Base-by-base conservation (phyloP, 176 grass and related monocot species). In the Oryza meridionalis region DNA sequence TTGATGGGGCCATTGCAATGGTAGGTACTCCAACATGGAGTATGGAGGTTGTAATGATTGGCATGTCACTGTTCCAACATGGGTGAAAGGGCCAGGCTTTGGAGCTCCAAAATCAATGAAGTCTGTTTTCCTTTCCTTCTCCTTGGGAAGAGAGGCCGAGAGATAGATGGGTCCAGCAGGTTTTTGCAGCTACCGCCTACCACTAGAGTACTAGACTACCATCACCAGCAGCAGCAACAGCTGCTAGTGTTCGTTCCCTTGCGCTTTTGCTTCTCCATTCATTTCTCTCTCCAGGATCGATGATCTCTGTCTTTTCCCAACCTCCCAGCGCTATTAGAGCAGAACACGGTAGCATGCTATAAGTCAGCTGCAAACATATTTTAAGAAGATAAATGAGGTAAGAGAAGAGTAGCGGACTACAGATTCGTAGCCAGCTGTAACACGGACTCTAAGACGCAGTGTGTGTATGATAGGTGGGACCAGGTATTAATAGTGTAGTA, bases 1-100 rank as follows among this genome's bases (percentile, higher is more conserved):
- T n/a, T 49, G 46, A 33, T 2, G 16, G 51, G 64, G 50, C 70
- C 70, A 31, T 16, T 31, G 70, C 31, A 81, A 70, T 51, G 77
- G 76, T 85, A 69, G 71, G 82, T 63, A 31, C 29, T 31, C 2
- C 29, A 31, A 31, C 29, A 3, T 31, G 29, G 29, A 31, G 29
- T 31, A 76, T 85, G 77, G 58, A 86, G 67, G 26, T 67, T 62
- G 65, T 83, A 90, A 90, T 90, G 45, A 90, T 90, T 87, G 88
- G 69, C 31, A 80, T 55, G 80, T 70, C 69, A 75, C 88, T 90
- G 80, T 83, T 49, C 12, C 80, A 80, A 80, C 62, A 86, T 87
- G 69, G 84, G 80, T 75, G 80, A 90, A 86, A 90, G 84, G 88
- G 44, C 0, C 21, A 70, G 73, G 40, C 65, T 82, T 46, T 76